Percentiles rank a stretch among this genome's conserved stretches.
Evolutionary conservation across 2,329 filamentous ascomycete genomes (phyloP).

Genomic region (Cladosporium cucumerinum): DNA sequence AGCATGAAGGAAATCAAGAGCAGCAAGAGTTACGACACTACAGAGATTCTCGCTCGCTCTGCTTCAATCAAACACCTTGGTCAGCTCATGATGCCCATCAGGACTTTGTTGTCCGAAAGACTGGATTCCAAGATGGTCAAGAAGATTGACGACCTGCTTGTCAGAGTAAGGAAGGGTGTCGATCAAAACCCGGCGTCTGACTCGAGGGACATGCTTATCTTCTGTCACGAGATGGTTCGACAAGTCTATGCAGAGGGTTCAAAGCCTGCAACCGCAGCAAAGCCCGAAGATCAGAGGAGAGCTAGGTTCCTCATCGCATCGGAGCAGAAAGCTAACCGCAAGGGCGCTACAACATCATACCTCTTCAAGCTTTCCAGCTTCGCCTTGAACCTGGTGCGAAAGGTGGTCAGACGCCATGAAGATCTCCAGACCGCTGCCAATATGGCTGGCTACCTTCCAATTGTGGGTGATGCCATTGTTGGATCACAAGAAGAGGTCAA

Average conservation of each 20-base stretch:
- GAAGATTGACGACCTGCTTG: conserved; percentile 86
- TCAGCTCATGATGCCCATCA: conserved; percentile 73
- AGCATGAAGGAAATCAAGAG: conserved; percentile 98
- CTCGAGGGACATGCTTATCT: conserved; percentile 79
- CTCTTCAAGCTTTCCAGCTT: conserved; percentile 86
- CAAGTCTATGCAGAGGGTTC: conserved; percentile 62
- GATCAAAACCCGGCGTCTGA: conserved; percentile 76
- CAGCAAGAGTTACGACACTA: conserved; percentile 96
- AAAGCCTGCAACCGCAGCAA: conserved; percentile 32
- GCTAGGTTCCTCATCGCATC: conserved; percentile 75
- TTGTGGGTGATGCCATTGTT: conserved; percentile 82
- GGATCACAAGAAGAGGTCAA: conserved; percentile 89
- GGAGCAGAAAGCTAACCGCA: conserved; percentile 55
- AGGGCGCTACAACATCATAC: conserved; percentile 71
- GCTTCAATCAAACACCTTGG: conserved; percentile 72
- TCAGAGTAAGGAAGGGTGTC: conserved; percentile 77
- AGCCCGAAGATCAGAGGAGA: conserved; percentile 55
- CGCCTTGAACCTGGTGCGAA: conserved; percentile 79
- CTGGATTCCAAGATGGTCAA: conserved; percentile 77
- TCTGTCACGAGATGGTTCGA: conserved; percentile 92
- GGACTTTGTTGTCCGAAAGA: conserved; percentile 75
- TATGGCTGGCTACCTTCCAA: conserved; percentile 78
- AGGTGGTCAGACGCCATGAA: conserved; percentile 82
- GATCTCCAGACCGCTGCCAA: conserved; percentile 75
- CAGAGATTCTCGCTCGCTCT: conserved; percentile 84